Evolutionary conservation across 2,329 filamentous ascomycete species (phyloP).

Genomic region (Venturia asperata): DNA sequence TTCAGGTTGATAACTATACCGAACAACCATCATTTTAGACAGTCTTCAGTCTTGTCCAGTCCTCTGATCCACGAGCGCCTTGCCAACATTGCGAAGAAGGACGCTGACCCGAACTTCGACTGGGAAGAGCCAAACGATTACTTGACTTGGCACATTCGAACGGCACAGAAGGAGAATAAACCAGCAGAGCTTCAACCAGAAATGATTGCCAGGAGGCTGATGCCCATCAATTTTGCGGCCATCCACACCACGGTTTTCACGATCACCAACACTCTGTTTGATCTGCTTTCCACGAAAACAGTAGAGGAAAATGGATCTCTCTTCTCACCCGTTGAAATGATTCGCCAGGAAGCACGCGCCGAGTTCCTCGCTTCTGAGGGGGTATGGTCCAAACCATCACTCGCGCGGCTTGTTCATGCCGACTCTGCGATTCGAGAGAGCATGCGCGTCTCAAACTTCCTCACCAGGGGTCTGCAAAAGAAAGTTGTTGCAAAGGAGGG

Average conservation of each 20-base stretch:
- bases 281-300: constrained; percentile 24
- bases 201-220: constrained; percentile 32
- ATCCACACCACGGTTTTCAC: constrained; percentile 37
- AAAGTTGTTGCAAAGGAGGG: constrained; percentile 31
- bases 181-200: constrained; percentile 27
- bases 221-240: constrained; percentile 33
- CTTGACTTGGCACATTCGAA: constrained; percentile 35
- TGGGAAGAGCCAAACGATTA: constrained; percentile 36
- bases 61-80: constrained; percentile 32
- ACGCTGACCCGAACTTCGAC: constrained; percentile 13
- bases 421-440: constrained; percentile 20
- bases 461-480: constrained; percentile 29
- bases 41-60: constrained; percentile 28
- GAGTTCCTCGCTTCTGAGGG: background rate
- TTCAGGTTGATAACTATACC: constrained; percentile 27
- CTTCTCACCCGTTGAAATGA: background rate
- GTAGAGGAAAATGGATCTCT: background rate
- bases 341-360: constrained; percentile 12
- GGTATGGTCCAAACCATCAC: background rate
- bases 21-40: constrained; percentile 29
- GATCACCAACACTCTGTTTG: constrained; percentile 34
- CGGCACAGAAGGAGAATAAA: constrained; percentile 30
- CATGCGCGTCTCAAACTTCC: constrained; percentile 20
- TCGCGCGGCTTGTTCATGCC: constrained; percentile 5
- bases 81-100: constrained; percentile 21